phyloP scores from a whole-genome alignment of 2,329 filamentous ascomycete species.

The Furcasterigmium furcatum region DNA sequence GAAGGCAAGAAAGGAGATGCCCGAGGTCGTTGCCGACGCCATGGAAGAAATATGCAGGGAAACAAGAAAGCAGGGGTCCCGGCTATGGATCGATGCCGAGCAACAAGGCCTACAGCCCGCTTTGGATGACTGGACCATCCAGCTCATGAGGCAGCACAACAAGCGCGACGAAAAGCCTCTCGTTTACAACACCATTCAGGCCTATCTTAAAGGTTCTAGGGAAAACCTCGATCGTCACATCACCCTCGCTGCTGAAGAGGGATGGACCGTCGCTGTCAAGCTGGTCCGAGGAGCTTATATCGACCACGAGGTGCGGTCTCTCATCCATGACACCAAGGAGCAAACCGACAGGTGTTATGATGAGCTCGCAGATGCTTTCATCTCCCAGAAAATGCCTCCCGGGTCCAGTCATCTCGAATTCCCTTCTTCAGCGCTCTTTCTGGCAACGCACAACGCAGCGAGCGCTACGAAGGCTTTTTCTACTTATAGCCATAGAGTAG shows the following conservation, averaged over 20 bases:
- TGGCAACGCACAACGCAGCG: slow-evolving; percentile 50
- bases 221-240: slow-evolving; percentile 40
- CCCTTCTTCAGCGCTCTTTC: slow-evolving; percentile 42
- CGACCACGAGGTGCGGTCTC: slow-evolving; percentile 38
- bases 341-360: slow-evolving; percentile 53
- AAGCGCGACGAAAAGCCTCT: slow-evolving; percentile 25
- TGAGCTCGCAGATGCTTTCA: slow-evolving; percentile 26
- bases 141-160: slow-evolving; percentile 35
- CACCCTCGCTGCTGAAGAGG: slow-evolving; percentile 34
- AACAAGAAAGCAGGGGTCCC: slow-evolving; percentile 32
- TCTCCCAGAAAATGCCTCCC: slow-evolving; percentile 13
- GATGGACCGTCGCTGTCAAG: slow-evolving; percentile 52
- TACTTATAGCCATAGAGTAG: no score
- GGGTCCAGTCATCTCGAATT: slow-evolving; percentile 42
- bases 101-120: slow-evolving; percentile 39
- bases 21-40: slow-evolving; percentile 34
- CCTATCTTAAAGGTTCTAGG: slow-evolving; percentile 47
- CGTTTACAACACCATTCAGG: slow-evolving; percentile 52
- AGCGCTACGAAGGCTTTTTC: no score
- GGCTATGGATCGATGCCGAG: slow-evolving; percentile 43
- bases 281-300: slow-evolving; percentile 56
- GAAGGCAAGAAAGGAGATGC: no score
- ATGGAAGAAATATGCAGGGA: slow-evolving; percentile 31
- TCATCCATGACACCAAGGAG: slow-evolving; percentile 50
- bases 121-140: slow-evolving; percentile 25